These are phyloP conservation scores for Solanum hybrid DNA, from an alignment of 305 asterid species.

Conservation along the genomic window DNA sequence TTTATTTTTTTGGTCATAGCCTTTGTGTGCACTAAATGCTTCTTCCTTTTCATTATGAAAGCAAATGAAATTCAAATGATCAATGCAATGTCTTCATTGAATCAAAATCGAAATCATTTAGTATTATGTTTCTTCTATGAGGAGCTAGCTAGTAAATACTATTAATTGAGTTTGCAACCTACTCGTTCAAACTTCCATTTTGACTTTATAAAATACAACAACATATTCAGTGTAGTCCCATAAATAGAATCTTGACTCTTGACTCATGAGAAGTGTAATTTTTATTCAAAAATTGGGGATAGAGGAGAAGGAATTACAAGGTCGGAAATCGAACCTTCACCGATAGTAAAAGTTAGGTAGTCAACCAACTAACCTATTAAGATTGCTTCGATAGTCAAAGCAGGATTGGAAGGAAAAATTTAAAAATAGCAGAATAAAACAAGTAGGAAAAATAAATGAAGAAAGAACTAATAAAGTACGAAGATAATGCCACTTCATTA, in stretches of 20 bases:
- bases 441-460: neutral
- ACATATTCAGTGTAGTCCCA: neutral
- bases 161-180: conserved; percentile 2
- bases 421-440: neutral
- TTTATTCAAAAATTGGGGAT: neutral
- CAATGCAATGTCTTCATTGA: neutral
- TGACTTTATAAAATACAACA: neutral
- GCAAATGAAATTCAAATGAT: neutral
- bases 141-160: neutral
- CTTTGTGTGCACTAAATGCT: conserved; percentile 12
- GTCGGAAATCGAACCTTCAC: neutral
- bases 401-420: neutral
- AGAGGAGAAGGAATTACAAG: neutral
- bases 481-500: neutral
- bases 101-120: neutral
- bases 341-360: too few species aligned
- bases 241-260: too few species aligned
- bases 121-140: neutral
- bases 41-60: neutral
- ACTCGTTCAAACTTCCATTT: neutral
- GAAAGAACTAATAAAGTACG: neutral
- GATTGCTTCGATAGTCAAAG: neutral
- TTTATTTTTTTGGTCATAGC: conserved; percentile 10
- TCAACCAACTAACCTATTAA: too few species aligned
- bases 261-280: too few species aligned